Evolutionary conservation across 1,139 yeast genomes (phyloP).

Genomic region (Scheffersomyces quercinus): DNA sequence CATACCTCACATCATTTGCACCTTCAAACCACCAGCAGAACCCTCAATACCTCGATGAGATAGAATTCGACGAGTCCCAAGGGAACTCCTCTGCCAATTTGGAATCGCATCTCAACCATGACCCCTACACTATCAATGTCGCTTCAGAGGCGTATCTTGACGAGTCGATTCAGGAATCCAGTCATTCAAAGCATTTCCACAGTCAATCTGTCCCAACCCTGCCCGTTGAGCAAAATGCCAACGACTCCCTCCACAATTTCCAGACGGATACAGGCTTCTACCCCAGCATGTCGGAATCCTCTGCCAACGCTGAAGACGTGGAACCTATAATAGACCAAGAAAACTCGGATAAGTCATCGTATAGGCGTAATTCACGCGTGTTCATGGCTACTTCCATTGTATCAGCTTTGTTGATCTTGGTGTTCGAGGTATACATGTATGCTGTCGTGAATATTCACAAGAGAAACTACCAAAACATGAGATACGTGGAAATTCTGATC

Average conservation of each 20-base stretch:
- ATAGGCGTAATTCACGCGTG: conserved; percentile 15
- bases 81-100: too few species aligned
- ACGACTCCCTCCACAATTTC: background rate
- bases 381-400: conserved; percentile 29
- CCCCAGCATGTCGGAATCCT: background rate
- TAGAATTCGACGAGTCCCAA: too few species aligned
- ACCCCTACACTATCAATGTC: background rate
- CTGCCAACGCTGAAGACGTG: conserved; percentile 1
- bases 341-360: conserved; percentile 5
- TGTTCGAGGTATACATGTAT: conserved; percentile 35
- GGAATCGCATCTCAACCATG: background rate
- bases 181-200: background rate
- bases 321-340: conserved; percentile 3
- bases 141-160: background rate
- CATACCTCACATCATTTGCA: too few species aligned
- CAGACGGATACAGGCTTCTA: background rate
- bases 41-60: too few species aligned
- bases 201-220: background rate
- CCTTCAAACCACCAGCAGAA: too few species aligned
- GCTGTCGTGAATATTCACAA: conserved; percentile 37
- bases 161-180: background rate
- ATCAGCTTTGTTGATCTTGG: conserved; percentile 31
- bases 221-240: background rate
- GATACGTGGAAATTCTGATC: conserved; percentile 20
- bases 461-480: conserved; percentile 14